Conservation (phyloP, 306 rosid genomes). For the Corylus americana region DNA sequence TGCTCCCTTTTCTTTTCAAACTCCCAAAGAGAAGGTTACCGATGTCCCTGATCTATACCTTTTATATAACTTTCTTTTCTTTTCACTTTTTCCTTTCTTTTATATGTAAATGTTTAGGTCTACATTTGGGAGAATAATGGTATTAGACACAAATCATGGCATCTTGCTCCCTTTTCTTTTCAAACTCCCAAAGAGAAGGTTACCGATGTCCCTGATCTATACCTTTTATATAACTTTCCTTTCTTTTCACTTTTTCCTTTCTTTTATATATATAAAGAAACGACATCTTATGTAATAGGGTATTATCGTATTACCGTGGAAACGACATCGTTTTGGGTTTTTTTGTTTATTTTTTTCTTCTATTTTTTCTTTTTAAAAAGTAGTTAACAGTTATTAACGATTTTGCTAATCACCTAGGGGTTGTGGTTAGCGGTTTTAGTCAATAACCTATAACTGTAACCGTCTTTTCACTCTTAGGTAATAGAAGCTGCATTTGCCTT, state of each 20-base stretch:
- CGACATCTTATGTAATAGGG: too few species aligned
- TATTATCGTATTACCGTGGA: too few species aligned
- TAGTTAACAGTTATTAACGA: too few species aligned
- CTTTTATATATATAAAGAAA: neutral
- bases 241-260: neutral
- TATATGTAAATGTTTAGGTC: neutral
- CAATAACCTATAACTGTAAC: too few species aligned
- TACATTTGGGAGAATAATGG: neutral
- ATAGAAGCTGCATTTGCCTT: neutral
- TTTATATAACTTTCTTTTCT: neutral
- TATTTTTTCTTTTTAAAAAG: too few species aligned
- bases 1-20: neutral
- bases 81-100: neutral
- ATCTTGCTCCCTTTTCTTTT: neutral
- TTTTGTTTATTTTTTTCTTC: too few species aligned
- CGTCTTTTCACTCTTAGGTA: neutral
- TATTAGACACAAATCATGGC: neutral
- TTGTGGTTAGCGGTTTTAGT: too few species aligned
- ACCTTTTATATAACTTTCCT: neutral
- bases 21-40: neutral
- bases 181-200: neutral
- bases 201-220: neutral
- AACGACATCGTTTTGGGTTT: too few species aligned
- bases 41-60: neutral
- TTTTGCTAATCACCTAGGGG: too few species aligned